Conservation (phyloP, 768 basidiomycete genomes). For the Suillus cothurnatus region DNA sequence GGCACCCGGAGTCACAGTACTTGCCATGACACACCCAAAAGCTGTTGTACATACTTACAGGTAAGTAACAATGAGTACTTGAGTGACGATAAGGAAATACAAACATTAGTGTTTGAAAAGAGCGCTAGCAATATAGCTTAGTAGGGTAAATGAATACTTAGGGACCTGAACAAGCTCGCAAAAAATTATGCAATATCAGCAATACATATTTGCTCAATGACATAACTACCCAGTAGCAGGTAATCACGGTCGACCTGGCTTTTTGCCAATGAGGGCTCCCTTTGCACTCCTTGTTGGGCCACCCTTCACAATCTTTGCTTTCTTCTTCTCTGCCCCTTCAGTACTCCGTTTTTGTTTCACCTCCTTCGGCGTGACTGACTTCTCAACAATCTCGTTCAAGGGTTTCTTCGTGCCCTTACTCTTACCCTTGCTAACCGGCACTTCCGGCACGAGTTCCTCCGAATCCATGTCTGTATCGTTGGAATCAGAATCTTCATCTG, state of each 20-base stretch:
- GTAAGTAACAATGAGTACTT: not conserved
- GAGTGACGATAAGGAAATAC: not conserved
- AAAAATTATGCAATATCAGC: not conserved
- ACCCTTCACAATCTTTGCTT: conserved; percentile 41
- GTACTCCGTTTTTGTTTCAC: conserved; percentile 54
- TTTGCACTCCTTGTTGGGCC: conserved; percentile 55
- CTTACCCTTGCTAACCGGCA: not conserved
- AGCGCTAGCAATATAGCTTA: not conserved
- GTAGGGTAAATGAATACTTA: not conserved
- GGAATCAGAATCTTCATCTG: conserved; percentile 1
- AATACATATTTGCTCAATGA: not conserved
- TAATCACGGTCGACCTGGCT: conserved; percentile 38
- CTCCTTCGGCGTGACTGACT: conserved; percentile 44
- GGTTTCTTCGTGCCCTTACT: conserved; percentile 12
- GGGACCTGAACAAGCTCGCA: not conserved
- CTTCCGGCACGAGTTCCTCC: not conserved
- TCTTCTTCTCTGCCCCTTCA: conserved; percentile 58
- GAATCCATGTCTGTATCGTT: not conserved
- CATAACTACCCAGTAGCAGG: not conserved
- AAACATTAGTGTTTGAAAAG: not conserved
- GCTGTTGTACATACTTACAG: not conserved
- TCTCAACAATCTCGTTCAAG: conserved; percentile 23
- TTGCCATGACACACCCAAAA: not conserved
- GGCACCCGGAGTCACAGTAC: not conserved
- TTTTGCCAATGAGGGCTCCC: conserved; percentile 55